Conservation (phyloP, 2,329 filamentous ascomycete genomes). For the Claviceps capensis region DNA sequence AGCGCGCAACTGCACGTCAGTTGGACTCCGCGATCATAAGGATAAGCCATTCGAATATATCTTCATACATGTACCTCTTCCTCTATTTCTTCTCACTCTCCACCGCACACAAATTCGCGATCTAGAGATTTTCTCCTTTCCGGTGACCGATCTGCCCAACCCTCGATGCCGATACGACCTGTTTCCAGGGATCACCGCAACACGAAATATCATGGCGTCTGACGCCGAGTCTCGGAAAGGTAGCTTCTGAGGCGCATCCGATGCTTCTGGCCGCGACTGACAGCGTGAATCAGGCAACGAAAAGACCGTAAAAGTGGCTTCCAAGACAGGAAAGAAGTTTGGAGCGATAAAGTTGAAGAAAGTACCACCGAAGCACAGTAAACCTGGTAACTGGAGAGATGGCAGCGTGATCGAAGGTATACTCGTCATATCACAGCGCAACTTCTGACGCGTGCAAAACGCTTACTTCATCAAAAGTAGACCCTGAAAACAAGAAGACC, state of each 20-base stretch:
- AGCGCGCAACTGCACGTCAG: background rate
- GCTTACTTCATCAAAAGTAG: too few species aligned
- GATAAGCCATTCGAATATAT: background rate
- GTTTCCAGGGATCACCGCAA: background rate
- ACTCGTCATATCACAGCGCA: constrained; percentile 7
- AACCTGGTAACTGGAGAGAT: constrained; percentile 60
- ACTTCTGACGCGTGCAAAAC: background rate
- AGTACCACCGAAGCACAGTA: constrained; percentile 44
- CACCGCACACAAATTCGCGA: background rate
- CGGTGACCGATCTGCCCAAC: background rate
- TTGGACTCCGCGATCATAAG: background rate
- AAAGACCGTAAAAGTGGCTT: constrained; percentile 48
- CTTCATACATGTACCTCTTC: background rate
- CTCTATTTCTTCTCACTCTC: background rate
- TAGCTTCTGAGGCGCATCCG: constrained; percentile 5
- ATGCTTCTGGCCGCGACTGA: background rate
- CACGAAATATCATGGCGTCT: constrained; percentile 8
- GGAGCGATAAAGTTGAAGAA: constrained; percentile 51
- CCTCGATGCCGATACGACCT: background rate
- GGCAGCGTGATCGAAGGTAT: constrained; percentile 49
- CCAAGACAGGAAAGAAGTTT: constrained; percentile 38
- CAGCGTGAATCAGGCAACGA: constrained; percentile 18
- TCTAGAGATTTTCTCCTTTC: background rate
- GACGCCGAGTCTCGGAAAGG: constrained; percentile 17
- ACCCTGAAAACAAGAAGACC: constrained; percentile 37